Conservation (phyloP, 257 asterid genomes). For the Parsonsia alboflavescens region DNA sequence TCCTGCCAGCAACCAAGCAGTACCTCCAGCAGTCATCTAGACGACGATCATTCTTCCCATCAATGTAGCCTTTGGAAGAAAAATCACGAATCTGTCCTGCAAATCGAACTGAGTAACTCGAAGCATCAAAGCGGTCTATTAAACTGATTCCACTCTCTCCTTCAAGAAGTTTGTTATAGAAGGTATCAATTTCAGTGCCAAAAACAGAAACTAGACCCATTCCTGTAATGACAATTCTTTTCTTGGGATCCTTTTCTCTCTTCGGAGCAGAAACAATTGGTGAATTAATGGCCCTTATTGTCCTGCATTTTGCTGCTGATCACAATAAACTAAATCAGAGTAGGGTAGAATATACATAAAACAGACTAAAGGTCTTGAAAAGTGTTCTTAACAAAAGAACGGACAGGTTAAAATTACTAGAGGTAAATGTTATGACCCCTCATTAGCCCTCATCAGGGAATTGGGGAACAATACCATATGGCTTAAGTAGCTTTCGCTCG, state of each 20-base stretch:
- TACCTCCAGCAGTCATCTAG: conserved; percentile 54
- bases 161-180: conserved; percentile 36
- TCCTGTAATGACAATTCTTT: conserved; percentile 46
- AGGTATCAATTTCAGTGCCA: conserved; percentile 40
- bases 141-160: conserved; percentile 50
- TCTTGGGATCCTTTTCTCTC: conserved; percentile 47
- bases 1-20: conserved; percentile 52
- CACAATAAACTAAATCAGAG: background rate
- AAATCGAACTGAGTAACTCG: conserved; percentile 35
- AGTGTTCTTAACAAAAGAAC: background rate
- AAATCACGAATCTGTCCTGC: conserved; percentile 47
- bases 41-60: conserved; percentile 41
- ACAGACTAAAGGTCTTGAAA: background rate
- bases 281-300: conserved; percentile 34
- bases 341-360: background rate
- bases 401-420: background rate
- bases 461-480: background rate
- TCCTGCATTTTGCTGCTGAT: conserved; percentile 26
- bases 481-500: background rate
- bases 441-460: background rate
- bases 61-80: conserved; percentile 43
- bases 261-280: conserved; percentile 41
- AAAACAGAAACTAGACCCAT: conserved; percentile 60
- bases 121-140: conserved; percentile 47
- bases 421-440: background rate